Conservation (phyloP, 371 early-diverging fungal genomes). For the Umbelopsis sp. region DNA sequence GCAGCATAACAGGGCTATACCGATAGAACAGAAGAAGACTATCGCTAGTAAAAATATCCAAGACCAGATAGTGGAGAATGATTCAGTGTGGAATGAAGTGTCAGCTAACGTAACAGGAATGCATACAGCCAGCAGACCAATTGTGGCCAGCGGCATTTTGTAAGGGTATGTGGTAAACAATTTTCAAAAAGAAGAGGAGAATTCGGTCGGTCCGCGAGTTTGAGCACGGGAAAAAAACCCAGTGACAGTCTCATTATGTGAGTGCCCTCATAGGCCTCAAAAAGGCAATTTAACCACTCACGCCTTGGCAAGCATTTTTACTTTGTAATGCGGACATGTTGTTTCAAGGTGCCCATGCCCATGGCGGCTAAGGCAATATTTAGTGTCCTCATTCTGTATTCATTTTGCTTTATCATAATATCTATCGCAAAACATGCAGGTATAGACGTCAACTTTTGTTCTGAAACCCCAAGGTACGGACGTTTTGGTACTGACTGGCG, state of each 20-base stretch:
- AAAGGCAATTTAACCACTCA: constrained; percentile 5
- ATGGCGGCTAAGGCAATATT: neutral
- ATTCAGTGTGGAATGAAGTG: neutral
- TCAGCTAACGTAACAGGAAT: constrained; percentile 8
- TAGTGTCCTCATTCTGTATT: constrained; percentile 1
- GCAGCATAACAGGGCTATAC: constrained; percentile 40
- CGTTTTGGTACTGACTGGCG: neutral
- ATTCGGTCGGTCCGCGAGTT: neutral
- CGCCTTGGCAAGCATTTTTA: neutral
- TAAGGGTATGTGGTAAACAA: neutral
- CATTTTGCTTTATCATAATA: neutral
- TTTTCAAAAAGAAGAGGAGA: neutral
- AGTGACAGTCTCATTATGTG: neutral
- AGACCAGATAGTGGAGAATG: constrained; percentile 15
- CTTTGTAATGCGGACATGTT: constrained; percentile 4
- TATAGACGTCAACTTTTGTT: neutral
- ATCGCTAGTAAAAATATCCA: constrained; percentile 43
- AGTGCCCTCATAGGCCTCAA: neutral
- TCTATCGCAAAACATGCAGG: constrained; percentile 18
- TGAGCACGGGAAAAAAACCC: constrained; percentile 1
- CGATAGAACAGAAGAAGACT: constrained; percentile 38
- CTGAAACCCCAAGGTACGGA: neutral
- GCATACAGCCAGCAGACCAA: constrained; percentile 7
- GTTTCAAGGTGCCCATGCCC: constrained; percentile 1
- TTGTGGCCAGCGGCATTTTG: constrained; percentile 7